Evolutionary conservation across 2,329 filamentous ascomycete species (phyloP), one percentile per base, ranked within the genome.

Genomic region (Blumeriella jaapii): DNA sequence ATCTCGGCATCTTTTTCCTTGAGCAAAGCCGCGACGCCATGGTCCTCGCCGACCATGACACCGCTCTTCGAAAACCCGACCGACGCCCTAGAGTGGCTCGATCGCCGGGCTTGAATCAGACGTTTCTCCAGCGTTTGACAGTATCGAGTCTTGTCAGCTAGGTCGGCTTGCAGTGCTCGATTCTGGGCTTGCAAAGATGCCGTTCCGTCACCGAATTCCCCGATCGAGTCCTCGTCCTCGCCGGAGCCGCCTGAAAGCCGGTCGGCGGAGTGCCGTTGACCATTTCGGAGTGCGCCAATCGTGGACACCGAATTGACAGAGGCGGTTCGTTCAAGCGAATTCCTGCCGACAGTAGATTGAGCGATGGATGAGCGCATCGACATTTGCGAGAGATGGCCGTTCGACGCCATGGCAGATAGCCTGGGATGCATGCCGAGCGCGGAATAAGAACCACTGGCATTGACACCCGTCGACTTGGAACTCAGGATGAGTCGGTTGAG

Each of bases 141-240:
- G 58, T 98, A 98, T 19, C 91, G 81, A 50, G 91, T 96, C 64
- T 94, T 95, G 61, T 98, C 91, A n/a, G 73, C 74, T 29, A 98
- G 70, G 57, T 98, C 91, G n/a, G 86, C 76, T 57, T 94, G 91
- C 30, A 98, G 63, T n/a, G 93, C 82, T 31, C 78, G 75, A 48
- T 95, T 86, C 55, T 95, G 91, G n/a, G 83, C 74, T 27, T 78
- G 65, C 31, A 93, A 61, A 15, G 82, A 84, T 6, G 91, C 91
- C 16, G 72, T 80, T 1, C 87, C 89, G 50, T 95, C 86, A 12
- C 82, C 87, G 53, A 79, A 89, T 52, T 93, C 85, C 32, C 84
- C 87, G 10, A 78, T 54, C 26, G 73, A 80, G 38, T 85, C 80
- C 9, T 86, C 77, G 12, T 72, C 78, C 10, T 80, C 29, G 10